These are phyloP conservation scores for Leccinum disarticulatum DNA, from an alignment of 768 basidiomycete genomes.

Conservation along the genomic window DNA sequence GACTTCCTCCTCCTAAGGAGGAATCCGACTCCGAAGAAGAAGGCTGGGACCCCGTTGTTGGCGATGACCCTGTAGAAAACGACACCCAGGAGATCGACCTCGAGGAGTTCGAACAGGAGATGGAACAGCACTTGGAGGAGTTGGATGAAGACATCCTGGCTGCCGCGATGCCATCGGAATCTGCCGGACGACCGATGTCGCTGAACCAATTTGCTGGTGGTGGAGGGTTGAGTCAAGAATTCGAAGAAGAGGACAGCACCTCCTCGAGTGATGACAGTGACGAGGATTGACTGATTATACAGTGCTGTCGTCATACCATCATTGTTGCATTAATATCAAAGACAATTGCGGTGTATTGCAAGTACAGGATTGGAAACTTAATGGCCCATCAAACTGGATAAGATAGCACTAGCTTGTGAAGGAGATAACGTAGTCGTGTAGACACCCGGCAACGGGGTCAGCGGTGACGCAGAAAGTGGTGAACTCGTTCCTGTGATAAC, in stretches of 20 bases:
- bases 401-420: conserved; percentile 29
- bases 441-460: not conserved
- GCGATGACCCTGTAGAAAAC: conserved; percentile 24
- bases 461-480: conserved; percentile 15
- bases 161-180: conserved; percentile 39
- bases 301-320: conserved; percentile 4
- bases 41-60: conserved; percentile 52
- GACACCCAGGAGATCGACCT: conserved; percentile 37
- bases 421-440: conserved; percentile 25
- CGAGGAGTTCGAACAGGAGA: conserved; percentile 36
- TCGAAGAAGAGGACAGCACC: conserved; percentile 46
- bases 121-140: conserved; percentile 37
- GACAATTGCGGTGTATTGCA: conserved; percentile 4
- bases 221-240: conserved; percentile 33
- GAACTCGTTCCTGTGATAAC: conserved; percentile 14
- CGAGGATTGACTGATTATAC: conserved; percentile 38
- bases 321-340: conserved; percentile 5
- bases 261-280: conserved; percentile 57
- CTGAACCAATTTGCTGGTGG: conserved; percentile 49
- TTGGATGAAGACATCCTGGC: conserved; percentile 53
- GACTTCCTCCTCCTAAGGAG: conserved; percentile 26
- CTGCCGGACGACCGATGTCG: conserved; percentile 45
- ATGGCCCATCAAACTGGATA: conserved; percentile 31
- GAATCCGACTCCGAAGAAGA: conserved; percentile 47
- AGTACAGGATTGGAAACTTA: conserved; percentile 1